Conservation (phyloP, 495 filamentous ascomycete species). For the Poronia punctata region DNA sequence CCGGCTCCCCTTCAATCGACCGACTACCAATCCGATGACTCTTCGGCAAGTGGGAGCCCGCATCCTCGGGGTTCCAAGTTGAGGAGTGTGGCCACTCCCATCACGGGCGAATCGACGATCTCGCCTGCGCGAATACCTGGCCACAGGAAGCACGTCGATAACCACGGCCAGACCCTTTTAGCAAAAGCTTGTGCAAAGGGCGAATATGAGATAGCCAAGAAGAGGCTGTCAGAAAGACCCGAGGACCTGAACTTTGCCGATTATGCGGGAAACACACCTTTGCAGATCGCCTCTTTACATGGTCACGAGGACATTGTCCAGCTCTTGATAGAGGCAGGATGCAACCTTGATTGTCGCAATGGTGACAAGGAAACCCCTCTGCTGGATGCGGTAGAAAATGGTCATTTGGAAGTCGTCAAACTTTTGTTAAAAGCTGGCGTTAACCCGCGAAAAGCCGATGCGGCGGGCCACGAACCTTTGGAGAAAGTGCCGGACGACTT, state of each 20-base stretch:
- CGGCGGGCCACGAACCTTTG: slow-evolving; percentile 77
- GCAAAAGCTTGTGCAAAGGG: slow-evolving; percentile 77
- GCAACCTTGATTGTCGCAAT: slow-evolving; percentile 69
- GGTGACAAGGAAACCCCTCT: slow-evolving; percentile 89
- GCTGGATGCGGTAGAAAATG: slow-evolving; percentile 93
- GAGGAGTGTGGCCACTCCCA: slow-evolving; percentile 55
- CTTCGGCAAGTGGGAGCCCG: slow-evolving; percentile 63
- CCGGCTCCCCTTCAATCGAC: slow-evolving; percentile 53
- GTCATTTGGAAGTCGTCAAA: slow-evolving; percentile 83
- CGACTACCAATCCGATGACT: slow-evolving; percentile 66
- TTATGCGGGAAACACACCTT: slow-evolving; percentile 86
- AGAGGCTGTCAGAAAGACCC: slow-evolving; percentile 64
- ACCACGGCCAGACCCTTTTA: slow-evolving; percentile 75
- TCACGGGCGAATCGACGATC: slow-evolving; percentile 46
- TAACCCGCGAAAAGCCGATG: slow-evolving; percentile 81
- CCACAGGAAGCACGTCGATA: slow-evolving; percentile 77
- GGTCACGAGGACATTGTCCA: slow-evolving; percentile 77
- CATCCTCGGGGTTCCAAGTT: slow-evolving; percentile 59
- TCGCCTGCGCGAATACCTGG: slow-evolving; percentile 61
- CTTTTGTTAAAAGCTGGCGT: slow-evolving; percentile 77
- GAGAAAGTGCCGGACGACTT: slow-evolving; percentile 67
- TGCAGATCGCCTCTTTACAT: slow-evolving; percentile 83
- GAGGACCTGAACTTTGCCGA: slow-evolving; percentile 85
- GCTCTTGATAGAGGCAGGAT: slow-evolving; percentile 71
- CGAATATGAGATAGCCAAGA: slow-evolving; percentile 62